Evolutionary conservation across 2,329 filamentous ascomycete species (phyloP).

Genomic region (Talaromyces pinophilus): DNA sequence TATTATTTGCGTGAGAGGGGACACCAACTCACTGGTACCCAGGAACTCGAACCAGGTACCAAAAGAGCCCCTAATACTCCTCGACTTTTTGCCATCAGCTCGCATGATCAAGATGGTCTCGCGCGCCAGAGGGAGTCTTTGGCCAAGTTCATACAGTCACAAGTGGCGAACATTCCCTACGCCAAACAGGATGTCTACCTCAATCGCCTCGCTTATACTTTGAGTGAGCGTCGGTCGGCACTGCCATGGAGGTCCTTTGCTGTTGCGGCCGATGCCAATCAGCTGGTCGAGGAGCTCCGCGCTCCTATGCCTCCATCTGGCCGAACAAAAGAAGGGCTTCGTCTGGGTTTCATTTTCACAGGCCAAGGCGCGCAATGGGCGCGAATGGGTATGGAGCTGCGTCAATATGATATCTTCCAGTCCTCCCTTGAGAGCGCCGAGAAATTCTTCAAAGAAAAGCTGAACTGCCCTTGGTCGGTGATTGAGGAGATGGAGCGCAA

Average conservation of each 20-base stretch:
- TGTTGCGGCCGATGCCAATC: neutral
- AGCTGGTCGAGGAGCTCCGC: neutral
- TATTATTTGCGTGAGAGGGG: neutral
- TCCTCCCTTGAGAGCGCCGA: neutral
- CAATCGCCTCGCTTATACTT: neutral
- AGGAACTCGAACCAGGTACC: constrained; percentile 11
- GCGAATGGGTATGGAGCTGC: constrained; percentile 25
- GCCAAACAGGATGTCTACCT: neutral
- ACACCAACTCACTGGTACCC: neutral
- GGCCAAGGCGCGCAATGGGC: constrained; percentile 30
- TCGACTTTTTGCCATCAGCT: constrained; percentile 1
- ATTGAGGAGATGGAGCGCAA: neutral
- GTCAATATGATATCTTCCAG: constrained; percentile 15
- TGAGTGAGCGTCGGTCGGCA: neutral
- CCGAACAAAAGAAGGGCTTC: neutral
- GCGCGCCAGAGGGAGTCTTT: neutral
- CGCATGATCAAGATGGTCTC: constrained; percentile 14
- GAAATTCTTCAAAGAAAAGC: neutral
- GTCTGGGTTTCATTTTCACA: constrained; percentile 30
- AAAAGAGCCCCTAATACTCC: constrained; percentile 14
- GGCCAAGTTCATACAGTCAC: neutral
- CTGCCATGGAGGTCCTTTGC: neutral
- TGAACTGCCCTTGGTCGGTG: neutral
- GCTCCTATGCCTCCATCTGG: neutral
- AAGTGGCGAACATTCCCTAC: neutral